Evolutionary conservation across 169 alveolate genomes (phyloP), one percentile per base, ranked within the genome.

Genomic region (Plasmodium adleri): DNA sequence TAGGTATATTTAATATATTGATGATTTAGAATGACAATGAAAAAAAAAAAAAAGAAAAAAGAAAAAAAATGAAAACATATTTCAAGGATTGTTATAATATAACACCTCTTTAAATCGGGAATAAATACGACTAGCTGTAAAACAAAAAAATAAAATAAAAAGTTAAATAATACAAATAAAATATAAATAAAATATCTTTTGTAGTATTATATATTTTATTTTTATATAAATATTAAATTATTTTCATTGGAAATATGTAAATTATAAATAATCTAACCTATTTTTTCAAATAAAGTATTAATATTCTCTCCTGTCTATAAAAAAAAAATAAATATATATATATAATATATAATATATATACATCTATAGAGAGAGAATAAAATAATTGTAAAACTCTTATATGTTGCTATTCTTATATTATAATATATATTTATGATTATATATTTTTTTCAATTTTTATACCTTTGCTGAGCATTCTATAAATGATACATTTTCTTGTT

Each of bases 391-490:
- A 28, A 28, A 28, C 39, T 58, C 4, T 43, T 43, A 59, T 7
- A 28, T 56, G 24, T 39, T 26, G 24, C n/a, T 39, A 39, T 8
- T 2, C 20, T n/a, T 66, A 8, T 13, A 24, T 28, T 54, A 32
- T 10, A 5, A 1, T 66, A 5, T 20, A 39, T 0, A 3, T 70
- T 9, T 50, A 70, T 22, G 6, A n/a, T 17, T 52, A 4, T 13
- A 12, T 15, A 32, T 62, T 59, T 58, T 70, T 62, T 62, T 24
- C 8, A 28, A 28, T 28, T 26, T 39, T 20, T 70, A 60, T 75
- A 91, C 94, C 94, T 88, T 92, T 7, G 94, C 94, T 52, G 94
- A 92, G 43, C 94, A 92, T 74, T 92, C 93, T 1, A 92, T 75
- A 62, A 92, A 92, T 43, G 91, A 68, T 32, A 92, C 87, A 64